Evolutionary conservation across 2,329 filamentous ascomycete species (phyloP), one percentile per base, ranked within the genome.

Genomic region (Penicillium thymicola): DNA sequence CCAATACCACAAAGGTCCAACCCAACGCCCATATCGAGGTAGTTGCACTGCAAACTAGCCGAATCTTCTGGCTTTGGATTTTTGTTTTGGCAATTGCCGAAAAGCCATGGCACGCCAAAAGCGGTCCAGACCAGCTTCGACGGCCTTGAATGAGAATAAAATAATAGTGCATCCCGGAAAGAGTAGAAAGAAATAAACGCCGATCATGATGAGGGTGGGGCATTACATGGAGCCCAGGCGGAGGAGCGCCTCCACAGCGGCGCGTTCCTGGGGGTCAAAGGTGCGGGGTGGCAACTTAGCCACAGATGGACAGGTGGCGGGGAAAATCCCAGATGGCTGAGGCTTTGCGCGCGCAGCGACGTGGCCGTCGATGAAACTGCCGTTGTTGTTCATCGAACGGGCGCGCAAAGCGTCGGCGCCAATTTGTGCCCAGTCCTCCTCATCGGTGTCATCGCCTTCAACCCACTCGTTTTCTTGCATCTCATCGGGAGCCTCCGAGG

Each of bases 361-460:
- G 5, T 44, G 49, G 48, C 61, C 52, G 36, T 74, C 68, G 68
- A 61, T 69, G 51, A 76, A 71, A 53, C 74, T 75, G 51, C 76
- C 76, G 34, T 72, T 72, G 55, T 70, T 79, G 74, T 72, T 79
- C 66, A 77, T 78, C 69, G 74, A 85, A 77, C 76, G 83, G 74
- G 81, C 87, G 76, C 92, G 87, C 65, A 97, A 82, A 63, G 90
- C 90, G 53, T 89, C 91, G 30, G 92, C 90, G 53, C 92, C 93
- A 60, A 96, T 89, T 51, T 89, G 86, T 45, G 89, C 90, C 92
- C 93, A 97, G 75, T 97, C 92, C 75, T 97, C 93, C 71, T 97
- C 91, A 71, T 97, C 94, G 25, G 94, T 97, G 58, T 90, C 84
- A 70, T 96, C 91, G 65, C 89, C 89, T 48, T 97, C 91, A 63